Evolutionary conservation across 495 filamentous ascomycete species (phyloP), one percentile per base, ranked within the genome.

Genomic region (Lepraria neglecta): DNA sequence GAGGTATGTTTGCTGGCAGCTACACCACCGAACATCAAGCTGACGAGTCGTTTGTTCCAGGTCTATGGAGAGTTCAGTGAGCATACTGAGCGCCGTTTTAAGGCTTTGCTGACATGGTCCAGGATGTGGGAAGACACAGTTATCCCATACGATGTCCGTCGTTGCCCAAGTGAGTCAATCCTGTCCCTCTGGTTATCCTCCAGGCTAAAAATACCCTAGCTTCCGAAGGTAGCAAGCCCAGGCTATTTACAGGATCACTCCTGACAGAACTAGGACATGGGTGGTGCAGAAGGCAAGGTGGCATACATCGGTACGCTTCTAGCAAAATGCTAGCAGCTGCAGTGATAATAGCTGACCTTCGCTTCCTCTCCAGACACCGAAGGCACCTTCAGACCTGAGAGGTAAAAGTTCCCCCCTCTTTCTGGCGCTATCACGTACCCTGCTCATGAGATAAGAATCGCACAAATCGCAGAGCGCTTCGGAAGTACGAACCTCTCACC

Each of bases 271-370:
- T 74, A 78, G 69, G 84, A 86, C 38, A 80, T 86, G 69, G 88
- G 87, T 31, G 88, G 88, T 10, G 88, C 85, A 10, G 85, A 86
- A 67, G 88, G 88, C 31, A 91, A 89, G 67, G 88, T 89, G 45
- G 87, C 87, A 42, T 91, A 89, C 66, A 89, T 91, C 68, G 82
- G 80, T 80, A 61, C 48, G 64, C 3, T 44, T 33, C 24, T 31
- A 40, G 2, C 7, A 48, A 47, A 15, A 21, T 58, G 28, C 43
- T 15, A 28, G 46, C 4, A 27, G 59, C 15, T 60, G 63, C 65
- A 30, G 6, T 30, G 0, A 6, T 56, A n/a, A 3, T 0, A 11
- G 47, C 48, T 60, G 10, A 60, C 12, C 3, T 28, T 51, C 10
- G 4, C 11, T 47, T 55, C 15, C 27, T 12, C 15, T 52, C 10